These are phyloP conservation scores for Pseudozyma tsukubaensis DNA, from an alignment of 1,284 basidiomycete genomes.

Conservation along the genomic window DNA sequence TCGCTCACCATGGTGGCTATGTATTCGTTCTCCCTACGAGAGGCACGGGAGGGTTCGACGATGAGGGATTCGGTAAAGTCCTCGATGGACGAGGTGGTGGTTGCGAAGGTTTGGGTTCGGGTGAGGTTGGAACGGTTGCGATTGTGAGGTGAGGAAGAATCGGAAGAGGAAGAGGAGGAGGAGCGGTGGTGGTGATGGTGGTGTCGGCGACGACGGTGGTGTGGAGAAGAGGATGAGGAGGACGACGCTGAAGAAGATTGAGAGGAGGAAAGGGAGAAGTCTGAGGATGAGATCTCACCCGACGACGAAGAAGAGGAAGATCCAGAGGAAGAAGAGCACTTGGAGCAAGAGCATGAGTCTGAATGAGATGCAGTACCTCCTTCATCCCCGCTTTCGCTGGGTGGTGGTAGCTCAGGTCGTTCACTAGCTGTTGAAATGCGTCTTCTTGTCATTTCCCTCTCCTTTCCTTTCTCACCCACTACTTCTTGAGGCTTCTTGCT, in stretches of 20 bases:
- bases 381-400: constrained; percentile 17
- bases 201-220: too few species aligned
- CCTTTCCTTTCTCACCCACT: constrained; percentile 1
- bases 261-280: constrained; percentile 27
- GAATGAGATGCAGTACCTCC: constrained; percentile 9
- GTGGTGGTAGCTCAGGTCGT: constrained; percentile 39
- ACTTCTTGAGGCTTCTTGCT: not conserved
- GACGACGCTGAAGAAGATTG: not conserved
- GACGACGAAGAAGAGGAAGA: constrained; percentile 13
- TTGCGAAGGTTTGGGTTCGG: not conserved
- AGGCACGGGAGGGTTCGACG: constrained; percentile 82
- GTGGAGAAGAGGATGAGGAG: constrained; percentile 2
- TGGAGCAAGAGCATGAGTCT: constrained; percentile 1
- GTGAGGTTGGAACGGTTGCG: not conserved
- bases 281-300: constrained; percentile 9
- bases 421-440: constrained; percentile 42
- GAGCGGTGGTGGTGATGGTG: too few species aligned
- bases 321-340: not conserved
- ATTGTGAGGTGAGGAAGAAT: not conserved
- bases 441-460: constrained; percentile 25
- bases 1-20: constrained; percentile 83
- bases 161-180: not conserved
- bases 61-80: constrained; percentile 73
- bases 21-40: constrained; percentile 80
- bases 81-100: not conserved